phyloP scores from a whole-genome alignment of 495 filamentous ascomycete genomes.

The Aspergillus conjunctus region DNA sequence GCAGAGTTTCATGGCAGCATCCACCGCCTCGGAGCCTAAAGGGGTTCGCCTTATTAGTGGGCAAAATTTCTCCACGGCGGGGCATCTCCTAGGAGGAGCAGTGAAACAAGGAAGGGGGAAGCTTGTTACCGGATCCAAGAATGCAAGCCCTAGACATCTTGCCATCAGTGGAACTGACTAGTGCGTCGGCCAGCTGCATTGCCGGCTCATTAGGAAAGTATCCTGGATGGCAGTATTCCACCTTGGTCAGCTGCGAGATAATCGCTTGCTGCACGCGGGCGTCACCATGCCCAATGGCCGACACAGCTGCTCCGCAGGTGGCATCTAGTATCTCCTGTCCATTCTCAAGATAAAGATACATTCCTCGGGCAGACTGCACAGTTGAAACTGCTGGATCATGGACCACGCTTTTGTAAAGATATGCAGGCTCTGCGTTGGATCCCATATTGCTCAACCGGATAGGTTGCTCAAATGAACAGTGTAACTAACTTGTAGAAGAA shows the following conservation, averaged over 20 bases:
- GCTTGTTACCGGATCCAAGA: slow-evolving; percentile 42
- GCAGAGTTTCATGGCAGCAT: slow-evolving; percentile 57
- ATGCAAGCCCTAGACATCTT: slow-evolving; percentile 35
- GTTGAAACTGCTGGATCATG: slow-evolving; percentile 5
- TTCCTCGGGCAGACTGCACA: slow-evolving; percentile 19
- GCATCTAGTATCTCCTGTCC: slow-evolving; percentile 57
- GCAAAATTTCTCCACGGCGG: background rate
- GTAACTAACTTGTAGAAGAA: background rate
- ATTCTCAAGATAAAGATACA: slow-evolving; percentile 37
- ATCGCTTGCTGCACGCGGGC: slow-evolving; percentile 45
- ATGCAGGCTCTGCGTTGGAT: slow-evolving; percentile 9
- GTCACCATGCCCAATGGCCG: slow-evolving; percentile 42
- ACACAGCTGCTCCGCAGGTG: slow-evolving; percentile 43
- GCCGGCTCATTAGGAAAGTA: slow-evolving; percentile 45
- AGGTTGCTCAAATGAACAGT: background rate
- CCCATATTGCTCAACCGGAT: background rate
- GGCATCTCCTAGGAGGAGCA: background rate
- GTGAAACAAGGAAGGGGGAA: background rate
- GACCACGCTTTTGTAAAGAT: slow-evolving; percentile 17
- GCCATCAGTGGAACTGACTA: slow-evolving; percentile 40
- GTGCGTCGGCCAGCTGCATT: slow-evolving; percentile 35
- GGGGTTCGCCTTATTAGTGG: background rate
- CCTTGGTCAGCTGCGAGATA: slow-evolving; percentile 38
- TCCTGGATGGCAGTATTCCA: slow-evolving; percentile 50
- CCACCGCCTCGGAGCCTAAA: slow-evolving; percentile 53